Evolutionary conservation across 2,329 filamentous ascomycete species (phyloP), one percentile per base, ranked within the genome.

Genomic region (Cryphonectria japonica): DNA sequence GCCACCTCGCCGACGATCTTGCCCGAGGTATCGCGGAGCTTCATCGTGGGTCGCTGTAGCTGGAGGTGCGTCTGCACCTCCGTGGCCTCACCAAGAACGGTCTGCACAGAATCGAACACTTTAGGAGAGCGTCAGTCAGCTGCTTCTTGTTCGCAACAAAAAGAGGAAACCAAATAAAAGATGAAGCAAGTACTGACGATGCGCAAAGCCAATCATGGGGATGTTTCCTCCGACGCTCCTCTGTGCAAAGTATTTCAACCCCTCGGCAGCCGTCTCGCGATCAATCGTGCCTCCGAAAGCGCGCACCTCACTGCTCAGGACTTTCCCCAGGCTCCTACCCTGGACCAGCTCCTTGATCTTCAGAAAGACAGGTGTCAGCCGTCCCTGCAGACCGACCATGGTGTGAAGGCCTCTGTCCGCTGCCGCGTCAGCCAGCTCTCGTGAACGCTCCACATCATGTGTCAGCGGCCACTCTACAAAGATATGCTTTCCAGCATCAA

Each of bases 391-490:
- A 0, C 86, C 86, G 0, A 89, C 82, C 3, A 87, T 77, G 2
- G 81, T 84, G 43, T 78, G 78, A 6, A 14, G 37, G 19, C 54
- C 65, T 26, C 41, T 67, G 34, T 78, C 67, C 2, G 71, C 75
- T 0, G 80, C 83, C 1, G 81, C 70, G 0, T 76, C 76, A 0
- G 78, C 79, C 69, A 90, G 77, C 60, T 85, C 83, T 22, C 76
- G 74, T 0, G 83, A 85, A 1, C 82, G 78, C 2, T 75, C 69
- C 0, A 78, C 76, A 68, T 85, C 82, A 19, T 84, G 78, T 0
- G 85, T 86, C 0, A 90, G 79, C 7, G 87, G 88, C 86, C 88
- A 91, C 78, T 91, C 88, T 0, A 88, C 82, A 70, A 81, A 91
- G 0, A 87, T 81, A 0, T 79, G 75, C 76, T 89, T 89, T 0